These are phyloP conservation scores for Geosmithia putterillii DNA, from an alignment of 2,329 filamentous ascomycete genomes.

Conservation along the genomic window DNA sequence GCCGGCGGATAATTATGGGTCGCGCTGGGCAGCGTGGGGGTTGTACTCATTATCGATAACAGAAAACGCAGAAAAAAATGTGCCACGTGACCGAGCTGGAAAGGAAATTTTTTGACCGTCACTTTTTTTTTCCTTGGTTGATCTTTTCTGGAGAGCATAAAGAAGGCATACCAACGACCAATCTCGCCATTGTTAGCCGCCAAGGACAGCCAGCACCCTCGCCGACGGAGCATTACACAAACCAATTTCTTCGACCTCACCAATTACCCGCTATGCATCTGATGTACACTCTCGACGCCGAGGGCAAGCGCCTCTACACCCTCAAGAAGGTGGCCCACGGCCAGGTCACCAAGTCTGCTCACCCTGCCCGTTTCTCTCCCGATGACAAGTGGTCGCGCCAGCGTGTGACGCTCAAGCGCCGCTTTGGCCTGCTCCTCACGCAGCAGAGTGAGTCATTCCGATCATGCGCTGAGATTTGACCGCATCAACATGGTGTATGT, in stretches of 20 bases:
- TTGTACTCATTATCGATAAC: neutral
- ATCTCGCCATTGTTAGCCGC: neutral
- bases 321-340: slow-evolving; percentile 79
- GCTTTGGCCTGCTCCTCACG: slow-evolving; percentile 78
- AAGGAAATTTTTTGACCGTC: neutral
- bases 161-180: neutral
- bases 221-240: no score
- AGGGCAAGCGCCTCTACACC: slow-evolving; percentile 86
- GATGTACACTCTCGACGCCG: slow-evolving; percentile 72
- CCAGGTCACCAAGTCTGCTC: slow-evolving; percentile 88
- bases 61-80: neutral
- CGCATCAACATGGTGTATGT: slow-evolving; percentile 2
- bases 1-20: neutral
- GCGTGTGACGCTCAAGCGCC: slow-evolving; percentile 86
- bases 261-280: slow-evolving; percentile 38
- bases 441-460: slow-evolving; percentile 46
- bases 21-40: no score
- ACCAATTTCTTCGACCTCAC: no score
- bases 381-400: slow-evolving; percentile 99
- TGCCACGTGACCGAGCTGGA: neutral
- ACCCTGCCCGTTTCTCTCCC: slow-evolving; percentile 91
- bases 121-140: slow-evolving; percentile 1
- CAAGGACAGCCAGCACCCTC: no score
- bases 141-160: neutral
- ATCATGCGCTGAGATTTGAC: neutral